Conservation (phyloP, 129 eudicot species). For the Pittosporum tobira region DNA sequence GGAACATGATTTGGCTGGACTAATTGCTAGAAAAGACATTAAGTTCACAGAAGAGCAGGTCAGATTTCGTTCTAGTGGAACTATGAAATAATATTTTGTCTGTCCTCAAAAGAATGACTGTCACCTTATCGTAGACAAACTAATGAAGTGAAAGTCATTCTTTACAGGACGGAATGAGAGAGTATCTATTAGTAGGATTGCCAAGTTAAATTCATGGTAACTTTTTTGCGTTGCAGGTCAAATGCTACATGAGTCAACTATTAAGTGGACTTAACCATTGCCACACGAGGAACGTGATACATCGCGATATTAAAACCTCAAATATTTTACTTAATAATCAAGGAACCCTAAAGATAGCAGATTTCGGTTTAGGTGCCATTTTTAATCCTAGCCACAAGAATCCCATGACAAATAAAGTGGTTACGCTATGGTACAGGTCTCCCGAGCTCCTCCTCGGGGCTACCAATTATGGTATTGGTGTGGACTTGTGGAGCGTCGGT, state of each 20-base stretch:
- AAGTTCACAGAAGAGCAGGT: constrained; percentile 85
- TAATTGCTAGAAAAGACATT: constrained; percentile 62
- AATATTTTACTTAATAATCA: constrained; percentile 70
- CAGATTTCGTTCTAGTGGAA: constrained; percentile 1
- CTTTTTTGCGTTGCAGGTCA: constrained; percentile 52
- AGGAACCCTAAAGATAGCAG: constrained; percentile 71
- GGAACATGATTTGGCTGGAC: constrained; percentile 93
- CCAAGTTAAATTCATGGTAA: too few relatives aligned
- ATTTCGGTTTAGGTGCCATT: constrained; percentile 69
- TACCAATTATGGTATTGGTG: constrained; percentile 68
- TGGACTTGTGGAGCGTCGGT: constrained; percentile 88
- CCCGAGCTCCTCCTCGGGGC: constrained; percentile 89
- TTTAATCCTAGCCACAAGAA: constrained; percentile 60
- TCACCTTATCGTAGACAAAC: too few relatives aligned
- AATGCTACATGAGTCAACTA: constrained; percentile 70
- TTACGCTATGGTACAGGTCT: constrained; percentile 84
- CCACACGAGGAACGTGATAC: constrained; percentile 67
- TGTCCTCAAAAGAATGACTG: too few relatives aligned
- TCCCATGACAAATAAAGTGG: constrained; percentile 83
- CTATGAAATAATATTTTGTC: too few relatives aligned
- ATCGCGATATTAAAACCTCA: constrained; percentile 86
- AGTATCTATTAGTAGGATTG: too few relatives aligned
- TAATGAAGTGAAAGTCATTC: too few relatives aligned
- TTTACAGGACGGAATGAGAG: too few relatives aligned
- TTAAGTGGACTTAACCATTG: constrained; percentile 77